Conservation (phyloP, 2,329 filamentous ascomycete genomes). For the Aspergillus ruber region DNA sequence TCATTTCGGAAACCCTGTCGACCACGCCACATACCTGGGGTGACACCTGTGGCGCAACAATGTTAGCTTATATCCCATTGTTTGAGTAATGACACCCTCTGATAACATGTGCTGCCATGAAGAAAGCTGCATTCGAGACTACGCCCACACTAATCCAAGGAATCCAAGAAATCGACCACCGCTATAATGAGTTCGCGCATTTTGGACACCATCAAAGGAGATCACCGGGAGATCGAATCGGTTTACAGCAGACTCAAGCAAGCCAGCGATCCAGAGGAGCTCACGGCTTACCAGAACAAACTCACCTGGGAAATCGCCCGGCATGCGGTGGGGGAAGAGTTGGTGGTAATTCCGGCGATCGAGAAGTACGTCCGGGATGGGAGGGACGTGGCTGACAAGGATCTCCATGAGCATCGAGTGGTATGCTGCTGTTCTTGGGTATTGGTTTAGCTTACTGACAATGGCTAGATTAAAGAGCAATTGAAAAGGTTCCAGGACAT, state of each 20-base stretch:
- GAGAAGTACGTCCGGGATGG: slow-evolving; percentile 44
- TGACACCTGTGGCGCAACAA: neutral
- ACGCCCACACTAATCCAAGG: neutral
- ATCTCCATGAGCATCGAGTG: slow-evolving; percentile 43
- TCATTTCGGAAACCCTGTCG: neutral
- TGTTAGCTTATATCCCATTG: neutral
- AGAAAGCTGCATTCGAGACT: neutral
- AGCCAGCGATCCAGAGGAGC: slow-evolving; percentile 34
- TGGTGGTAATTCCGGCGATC: slow-evolving; percentile 49
- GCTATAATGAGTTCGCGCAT: slow-evolving; percentile 9
- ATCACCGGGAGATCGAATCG: slow-evolving; percentile 34
- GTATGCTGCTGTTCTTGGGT: slow-evolving; percentile 17
- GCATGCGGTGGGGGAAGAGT: slow-evolving; percentile 45
- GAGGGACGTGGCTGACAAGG: slow-evolving; percentile 40
- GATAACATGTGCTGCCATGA: neutral
- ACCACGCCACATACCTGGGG: too few relatives aligned
- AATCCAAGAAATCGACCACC: neutral
- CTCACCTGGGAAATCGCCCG: slow-evolving; percentile 49
- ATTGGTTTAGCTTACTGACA: neutral
- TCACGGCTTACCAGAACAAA: slow-evolving; percentile 42
- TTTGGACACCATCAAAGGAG: slow-evolving; percentile 33
- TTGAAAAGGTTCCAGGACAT: slow-evolving; percentile 48
- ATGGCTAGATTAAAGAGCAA: slow-evolving; percentile 45
- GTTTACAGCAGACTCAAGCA: slow-evolving; percentile 39
- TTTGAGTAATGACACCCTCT: neutral